These are phyloP conservation scores for Pleurozium schreberi DNA, from an alignment of 225 moss, liverwort and hornwort species.

Conservation along the genomic window DNA sequence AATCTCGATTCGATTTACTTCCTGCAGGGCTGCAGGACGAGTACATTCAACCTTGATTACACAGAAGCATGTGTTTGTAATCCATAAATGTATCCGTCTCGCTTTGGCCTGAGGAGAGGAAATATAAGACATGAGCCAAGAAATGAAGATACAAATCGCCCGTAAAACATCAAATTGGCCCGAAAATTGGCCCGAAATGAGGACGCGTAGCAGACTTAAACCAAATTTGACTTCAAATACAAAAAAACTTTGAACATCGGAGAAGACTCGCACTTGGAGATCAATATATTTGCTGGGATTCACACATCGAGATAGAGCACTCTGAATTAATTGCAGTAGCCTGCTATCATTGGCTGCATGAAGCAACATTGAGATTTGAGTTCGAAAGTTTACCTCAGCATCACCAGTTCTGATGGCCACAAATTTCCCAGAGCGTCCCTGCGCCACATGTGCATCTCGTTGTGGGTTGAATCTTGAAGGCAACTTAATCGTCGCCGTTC, in stretches of 20 bases:
- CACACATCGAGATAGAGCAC: slow-evolving; percentile 82
- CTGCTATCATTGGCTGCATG: slow-evolving; percentile 44
- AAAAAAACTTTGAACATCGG: slow-evolving; percentile 95
- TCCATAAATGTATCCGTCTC: background rate
- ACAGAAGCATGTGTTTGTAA: background rate
- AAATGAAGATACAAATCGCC: background rate
- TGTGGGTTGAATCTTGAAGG: slow-evolving; percentile 46
- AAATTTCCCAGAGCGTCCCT: slow-evolving; percentile 47
- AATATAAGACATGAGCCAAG: background rate
- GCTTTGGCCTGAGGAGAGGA: background rate
- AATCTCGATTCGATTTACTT: slow-evolving; percentile 54
- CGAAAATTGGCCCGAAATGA: background rate
- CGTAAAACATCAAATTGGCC: background rate
- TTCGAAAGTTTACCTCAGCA: slow-evolving; percentile 40
- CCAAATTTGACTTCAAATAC: slow-evolving; percentile 73
- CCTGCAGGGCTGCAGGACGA: slow-evolving; percentile 42
- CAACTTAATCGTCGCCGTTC: slow-evolving; percentile 52
- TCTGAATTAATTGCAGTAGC: slow-evolving; percentile 70
- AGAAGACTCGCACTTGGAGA: slow-evolving; percentile 27
- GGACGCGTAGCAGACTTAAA: slow-evolving; percentile 11
- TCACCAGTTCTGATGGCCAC: slow-evolving; percentile 73
- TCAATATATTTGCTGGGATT: slow-evolving; percentile 37
- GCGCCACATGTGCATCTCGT: slow-evolving; percentile 21
- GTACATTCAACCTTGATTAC: background rate
- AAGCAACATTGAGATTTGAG: background rate